phyloP scores from a whole-genome alignment of 148 eudicot species.

The Dianthus caryophyllus region DNA sequence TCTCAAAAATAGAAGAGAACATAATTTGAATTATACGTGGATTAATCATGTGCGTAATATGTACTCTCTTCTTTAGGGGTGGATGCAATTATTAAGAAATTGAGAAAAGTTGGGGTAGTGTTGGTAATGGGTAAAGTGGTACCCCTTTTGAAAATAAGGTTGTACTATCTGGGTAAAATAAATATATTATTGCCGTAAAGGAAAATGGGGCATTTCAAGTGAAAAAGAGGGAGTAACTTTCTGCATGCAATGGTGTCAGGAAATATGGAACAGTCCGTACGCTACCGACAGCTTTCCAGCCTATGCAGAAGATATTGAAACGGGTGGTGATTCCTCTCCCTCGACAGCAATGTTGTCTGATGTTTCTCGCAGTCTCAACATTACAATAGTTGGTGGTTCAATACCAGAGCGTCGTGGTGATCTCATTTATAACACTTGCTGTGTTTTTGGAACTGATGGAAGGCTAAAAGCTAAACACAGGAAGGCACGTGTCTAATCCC shows the following conservation, averaged over 20 bases:
- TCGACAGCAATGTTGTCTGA: constrained; percentile 75
- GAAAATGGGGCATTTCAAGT: no score
- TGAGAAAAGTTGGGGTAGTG: no score
- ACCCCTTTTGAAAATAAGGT: no score
- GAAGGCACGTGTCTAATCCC: constrained; percentile 47
- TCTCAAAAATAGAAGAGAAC: no score
- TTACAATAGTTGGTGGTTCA: constrained; percentile 80
- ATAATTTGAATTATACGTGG: no score
- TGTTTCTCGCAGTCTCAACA: constrained; percentile 37
- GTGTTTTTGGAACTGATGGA: constrained; percentile 64
- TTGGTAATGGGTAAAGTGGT: no score
- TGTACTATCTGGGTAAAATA: no score
- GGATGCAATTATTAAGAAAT: no score
- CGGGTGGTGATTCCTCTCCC: constrained; percentile 63
- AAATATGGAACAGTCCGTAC: constrained; percentile 84
- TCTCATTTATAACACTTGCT: constrained; percentile 63
- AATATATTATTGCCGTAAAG: no score
- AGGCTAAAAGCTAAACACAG: constrained; percentile 67
- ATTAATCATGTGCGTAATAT: not conserved
- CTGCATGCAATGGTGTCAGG: constrained; percentile 39
- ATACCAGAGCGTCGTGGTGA: constrained; percentile 71
- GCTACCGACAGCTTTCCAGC: constrained; percentile 69
- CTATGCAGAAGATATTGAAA: constrained; percentile 75
- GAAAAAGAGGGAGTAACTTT: no score
- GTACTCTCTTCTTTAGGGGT: no score